A percentile compares a stretch with the other conserved stretches of the same genome.
Evolutionary conservation across 2,329 filamentous ascomycete species (phyloP).

Genomic region (Paracorniculantispora psalliotae): DNA sequence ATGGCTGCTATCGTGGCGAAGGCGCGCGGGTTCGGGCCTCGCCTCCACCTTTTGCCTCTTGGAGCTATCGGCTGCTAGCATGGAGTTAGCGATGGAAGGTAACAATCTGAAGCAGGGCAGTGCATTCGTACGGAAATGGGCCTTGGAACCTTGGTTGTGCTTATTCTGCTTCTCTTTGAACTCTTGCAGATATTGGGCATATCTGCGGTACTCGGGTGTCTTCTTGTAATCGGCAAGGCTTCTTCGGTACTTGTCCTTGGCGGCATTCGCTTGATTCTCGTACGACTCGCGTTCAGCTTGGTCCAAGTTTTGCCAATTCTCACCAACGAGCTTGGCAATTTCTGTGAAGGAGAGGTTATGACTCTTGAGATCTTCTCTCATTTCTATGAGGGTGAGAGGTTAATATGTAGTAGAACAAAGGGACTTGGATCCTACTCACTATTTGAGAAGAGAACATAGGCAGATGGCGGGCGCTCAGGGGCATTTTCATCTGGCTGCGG

Average conservation of each 20-base stretch:
- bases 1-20: slow-evolving; percentile 34
- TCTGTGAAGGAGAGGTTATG: slow-evolving; percentile 76
- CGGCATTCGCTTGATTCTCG: slow-evolving; percentile 64
- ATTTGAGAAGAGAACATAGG: slow-evolving; percentile 82
- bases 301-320: slow-evolving; percentile 72
- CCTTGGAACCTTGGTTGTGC: slow-evolving; percentile 46
- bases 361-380: slow-evolving; percentile 71
- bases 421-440: slow-evolving; percentile 49
- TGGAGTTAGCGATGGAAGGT: slow-evolving; percentile 7
- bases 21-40: slow-evolving; percentile 38
- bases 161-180: slow-evolving; percentile 69
- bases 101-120: neutral
- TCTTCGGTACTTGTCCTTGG: slow-evolving; percentile 73
- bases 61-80: slow-evolving; percentile 41
- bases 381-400: slow-evolving; percentile 42
- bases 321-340: slow-evolving; percentile 76
- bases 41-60: slow-evolving; percentile 32
- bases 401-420: neutral
- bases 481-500: slow-evolving; percentile 69
- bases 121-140: neutral
- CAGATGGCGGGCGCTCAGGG: slow-evolving; percentile 73
- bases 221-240: slow-evolving; percentile 73
- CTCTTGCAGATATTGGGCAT: slow-evolving; percentile 67
- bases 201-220: slow-evolving; percentile 62
- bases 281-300: slow-evolving; percentile 64